Conservation (phyloP, 768 basidiomycete species). For the Wakefieldia striispora region DNA sequence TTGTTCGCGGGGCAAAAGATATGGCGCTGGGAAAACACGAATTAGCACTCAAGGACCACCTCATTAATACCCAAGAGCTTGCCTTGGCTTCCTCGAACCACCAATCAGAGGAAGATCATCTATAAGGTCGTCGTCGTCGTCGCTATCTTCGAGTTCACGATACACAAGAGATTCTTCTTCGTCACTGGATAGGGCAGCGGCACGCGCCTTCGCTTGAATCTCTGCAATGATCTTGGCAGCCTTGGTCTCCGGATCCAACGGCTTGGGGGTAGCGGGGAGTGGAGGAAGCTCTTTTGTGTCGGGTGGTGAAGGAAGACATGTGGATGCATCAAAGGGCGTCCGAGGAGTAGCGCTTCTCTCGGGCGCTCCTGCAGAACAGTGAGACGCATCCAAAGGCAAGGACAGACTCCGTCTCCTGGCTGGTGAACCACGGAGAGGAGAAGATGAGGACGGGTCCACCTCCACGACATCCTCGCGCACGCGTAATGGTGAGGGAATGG, state of each 20-base stretch:
- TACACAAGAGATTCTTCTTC: slow-evolving; percentile 36
- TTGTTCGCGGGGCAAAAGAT: neutral
- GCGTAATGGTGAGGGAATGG: slow-evolving; percentile 1
- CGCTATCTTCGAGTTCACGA: slow-evolving; percentile 50
- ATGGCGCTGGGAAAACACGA: slow-evolving; percentile 4
- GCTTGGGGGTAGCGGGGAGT: slow-evolving; percentile 30
- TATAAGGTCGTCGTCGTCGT: slow-evolving; percentile 49
- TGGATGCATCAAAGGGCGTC: slow-evolving; percentile 12
- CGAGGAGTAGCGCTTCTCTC: slow-evolving; percentile 7
- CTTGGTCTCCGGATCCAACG: slow-evolving; percentile 39
- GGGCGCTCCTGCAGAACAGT: slow-evolving; percentile 2
- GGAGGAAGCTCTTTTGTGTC: slow-evolving; percentile 21
- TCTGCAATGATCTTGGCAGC: slow-evolving; percentile 58
- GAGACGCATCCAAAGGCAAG: slow-evolving; percentile 5
- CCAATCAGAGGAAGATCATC: slow-evolving; percentile 18
- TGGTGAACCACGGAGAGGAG: slow-evolving; percentile 8
- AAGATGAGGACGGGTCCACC: slow-evolving; percentile 10
- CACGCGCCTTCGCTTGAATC: slow-evolving; percentile 62
- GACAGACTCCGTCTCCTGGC: slow-evolving; percentile 4
- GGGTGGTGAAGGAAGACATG: slow-evolving; percentile 22
- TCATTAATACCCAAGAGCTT: neutral
- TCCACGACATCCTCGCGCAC: slow-evolving; percentile 17
- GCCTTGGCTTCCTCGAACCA: slow-evolving; percentile 9
- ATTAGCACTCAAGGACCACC: neutral
- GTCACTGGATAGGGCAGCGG: slow-evolving; percentile 43